Percentiles rank a stretch among this genome's conserved stretches.
phyloP scores from a whole-genome alignment of 1,284 basidiomycete genomes.

The Heterobasidion parviporum region DNA sequence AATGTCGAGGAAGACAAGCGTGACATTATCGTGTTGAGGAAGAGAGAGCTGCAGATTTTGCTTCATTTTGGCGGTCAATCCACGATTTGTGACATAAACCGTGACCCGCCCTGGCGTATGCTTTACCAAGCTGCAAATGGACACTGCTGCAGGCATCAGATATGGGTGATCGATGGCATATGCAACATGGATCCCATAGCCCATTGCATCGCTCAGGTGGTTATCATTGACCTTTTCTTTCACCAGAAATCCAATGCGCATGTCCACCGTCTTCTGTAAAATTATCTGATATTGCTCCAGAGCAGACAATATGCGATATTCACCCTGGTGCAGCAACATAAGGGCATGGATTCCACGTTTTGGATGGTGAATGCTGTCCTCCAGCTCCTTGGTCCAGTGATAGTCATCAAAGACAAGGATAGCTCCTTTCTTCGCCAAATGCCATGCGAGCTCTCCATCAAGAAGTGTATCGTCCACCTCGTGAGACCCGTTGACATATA shows the following conservation, averaged over 20 bases:
- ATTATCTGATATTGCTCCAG: constrained; percentile 40
- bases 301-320: constrained; percentile 34
- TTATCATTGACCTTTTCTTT: constrained; percentile 9
- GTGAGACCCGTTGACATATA: constrained; percentile 54
- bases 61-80: constrained; percentile 28
- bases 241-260: constrained; percentile 46
- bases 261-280: constrained; percentile 38
- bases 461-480: constrained; percentile 51
- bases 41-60: constrained; percentile 26
- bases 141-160: constrained; percentile 40
- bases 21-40: constrained; percentile 21
- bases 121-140: constrained; percentile 33
- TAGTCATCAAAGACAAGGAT: constrained; percentile 55
- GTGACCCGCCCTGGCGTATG: constrained; percentile 31
- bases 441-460: constrained; percentile 51
- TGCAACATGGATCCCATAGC: constrained; percentile 41
- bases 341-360: constrained; percentile 50
- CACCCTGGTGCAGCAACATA: constrained; percentile 37
- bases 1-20: constrained; percentile 32
- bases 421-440: constrained; percentile 40
- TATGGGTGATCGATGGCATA: constrained; percentile 35
- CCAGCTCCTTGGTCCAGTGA: constrained; percentile 39
- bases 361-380: constrained; percentile 43
- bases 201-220: constrained; percentile 19
- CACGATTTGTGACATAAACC: constrained; percentile 43